phyloP scores from a whole-genome alignment of 108 stramenopile genomes.

The Chaetoceros muelleri region DNA sequence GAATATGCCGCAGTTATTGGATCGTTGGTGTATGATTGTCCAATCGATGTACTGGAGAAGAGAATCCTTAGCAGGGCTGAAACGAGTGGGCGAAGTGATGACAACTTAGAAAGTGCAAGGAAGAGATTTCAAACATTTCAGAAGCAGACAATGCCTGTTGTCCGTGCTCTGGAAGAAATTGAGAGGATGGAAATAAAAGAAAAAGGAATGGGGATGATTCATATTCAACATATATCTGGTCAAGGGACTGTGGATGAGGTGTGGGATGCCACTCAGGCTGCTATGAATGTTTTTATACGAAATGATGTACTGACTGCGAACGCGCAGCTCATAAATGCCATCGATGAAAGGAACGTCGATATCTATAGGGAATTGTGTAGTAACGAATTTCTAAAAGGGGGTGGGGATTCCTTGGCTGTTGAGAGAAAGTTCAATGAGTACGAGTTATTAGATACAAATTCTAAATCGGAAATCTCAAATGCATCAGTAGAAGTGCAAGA shows the following conservation, averaged over 20 bases:
- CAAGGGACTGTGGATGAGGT: conserved; percentile 61
- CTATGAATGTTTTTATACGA: conserved; percentile 45
- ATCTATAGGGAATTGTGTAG: conserved; percentile 25
- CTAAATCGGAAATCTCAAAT: conserved; percentile 8
- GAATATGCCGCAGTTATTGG: conserved; percentile 36
- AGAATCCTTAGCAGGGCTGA: conserved; percentile 75
- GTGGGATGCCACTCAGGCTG: conserved; percentile 51
- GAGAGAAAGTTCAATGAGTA: conserved; percentile 18
- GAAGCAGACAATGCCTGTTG: conserved; percentile 70
- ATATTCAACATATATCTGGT: conserved; percentile 46
- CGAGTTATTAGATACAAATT: conserved; percentile 4
- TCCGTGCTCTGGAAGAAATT: conserved; percentile 40
- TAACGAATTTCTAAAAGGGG: conserved; percentile 22
- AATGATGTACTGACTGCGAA: conserved; percentile 70
- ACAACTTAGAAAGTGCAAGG: conserved; percentile 74
- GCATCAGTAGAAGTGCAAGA: conserved; percentile 40
- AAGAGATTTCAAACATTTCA: conserved; percentile 85
- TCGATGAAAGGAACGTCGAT: conserved; percentile 26
- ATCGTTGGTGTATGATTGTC: conserved; percentile 86
- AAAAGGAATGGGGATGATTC: conserved; percentile 17
- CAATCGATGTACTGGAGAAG: conserved; percentile 63
- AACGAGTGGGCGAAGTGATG: conserved; percentile 89
- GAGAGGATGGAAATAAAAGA: conserved; percentile 17
- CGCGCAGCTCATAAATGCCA: conserved; percentile 28
- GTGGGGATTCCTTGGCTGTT: conserved; percentile 1